phyloP scores from a whole-genome alignment of 139 green algal species.

The Chlamydomonas urium region DNA sequence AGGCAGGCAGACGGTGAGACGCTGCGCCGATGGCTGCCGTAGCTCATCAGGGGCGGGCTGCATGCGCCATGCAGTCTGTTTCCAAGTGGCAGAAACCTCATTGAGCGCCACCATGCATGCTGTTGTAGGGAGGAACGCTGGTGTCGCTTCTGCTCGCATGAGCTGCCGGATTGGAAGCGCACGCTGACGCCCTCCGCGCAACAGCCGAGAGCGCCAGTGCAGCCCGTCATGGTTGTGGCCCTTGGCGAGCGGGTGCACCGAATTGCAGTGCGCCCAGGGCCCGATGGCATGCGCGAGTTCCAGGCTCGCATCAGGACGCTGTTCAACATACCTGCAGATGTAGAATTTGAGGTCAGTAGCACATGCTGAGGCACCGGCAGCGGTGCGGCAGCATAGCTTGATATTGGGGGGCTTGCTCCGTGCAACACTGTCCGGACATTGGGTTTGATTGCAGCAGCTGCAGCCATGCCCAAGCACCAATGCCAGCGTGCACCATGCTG shows the following conservation, averaged over 20 bases:
- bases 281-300: slow-evolving; percentile 31
- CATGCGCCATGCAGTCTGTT: too few species aligned
- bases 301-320: slow-evolving; percentile 27
- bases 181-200: neutral
- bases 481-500: too few species aligned
- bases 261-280: slow-evolving; percentile 27
- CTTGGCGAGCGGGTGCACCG: slow-evolving; percentile 25
- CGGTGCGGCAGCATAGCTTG: too few species aligned
- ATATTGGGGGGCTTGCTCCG: too few species aligned
- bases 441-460: too few species aligned
- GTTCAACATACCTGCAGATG: slow-evolving; percentile 33
- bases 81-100: too few species aligned
- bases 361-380: too few species aligned
- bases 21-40: too few species aligned
- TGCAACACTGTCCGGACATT: too few species aligned
- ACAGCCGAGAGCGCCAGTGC: neutral
- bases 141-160: slow-evolving; percentile 42
- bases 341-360: slow-evolving; percentile 37
- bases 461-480: too few species aligned
- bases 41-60: too few species aligned
- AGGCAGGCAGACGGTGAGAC: slow-evolving; percentile 2
- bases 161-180: slow-evolving; percentile 44
- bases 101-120: too few species aligned
- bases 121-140: slow-evolving; percentile 29
- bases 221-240: slow-evolving; percentile 42